Conservation (phyloP, 768 basidiomycete genomes). For the Cystofilobasidium capitatum region DNA sequence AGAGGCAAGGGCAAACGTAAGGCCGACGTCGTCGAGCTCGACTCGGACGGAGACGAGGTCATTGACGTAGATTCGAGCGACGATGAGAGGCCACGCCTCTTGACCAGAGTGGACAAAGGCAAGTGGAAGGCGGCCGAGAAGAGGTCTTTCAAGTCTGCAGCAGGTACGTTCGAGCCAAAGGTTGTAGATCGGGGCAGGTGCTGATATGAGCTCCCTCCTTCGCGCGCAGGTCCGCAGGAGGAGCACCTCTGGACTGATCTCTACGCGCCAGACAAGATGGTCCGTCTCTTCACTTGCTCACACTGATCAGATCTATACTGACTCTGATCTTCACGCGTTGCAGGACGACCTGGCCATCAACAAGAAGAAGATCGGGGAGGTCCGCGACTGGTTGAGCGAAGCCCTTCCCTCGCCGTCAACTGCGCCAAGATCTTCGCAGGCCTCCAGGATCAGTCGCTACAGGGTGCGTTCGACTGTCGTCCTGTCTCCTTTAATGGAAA, state of each 20-base stretch:
- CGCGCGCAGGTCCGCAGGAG: background rate
- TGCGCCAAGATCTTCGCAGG: background rate
- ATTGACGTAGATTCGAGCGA: background rate
- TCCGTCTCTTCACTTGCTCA: background rate
- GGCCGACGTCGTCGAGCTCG: background rate
- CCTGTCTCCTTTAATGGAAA: background rate
- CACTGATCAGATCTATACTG: background rate
- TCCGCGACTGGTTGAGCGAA: conserved; percentile 33
- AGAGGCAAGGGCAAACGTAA: conserved; percentile 8
- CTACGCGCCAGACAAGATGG: conserved; percentile 20
- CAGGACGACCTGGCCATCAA: conserved; percentile 32
- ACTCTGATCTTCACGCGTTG: background rate
- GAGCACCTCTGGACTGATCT: conserved; percentile 29
- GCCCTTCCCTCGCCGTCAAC: conserved; percentile 23
- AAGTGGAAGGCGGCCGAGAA: background rate
- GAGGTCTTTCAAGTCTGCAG: background rate
- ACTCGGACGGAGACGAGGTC: conserved; percentile 12
- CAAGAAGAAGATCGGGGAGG: conserved; percentile 39
- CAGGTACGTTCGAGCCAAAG: background rate
- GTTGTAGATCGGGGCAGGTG: background rate
- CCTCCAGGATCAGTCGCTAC: conserved; percentile 55
- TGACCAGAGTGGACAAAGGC: background rate
- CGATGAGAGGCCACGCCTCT: background rate
- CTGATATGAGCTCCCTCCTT: background rate
- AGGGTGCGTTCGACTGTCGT: conserved; percentile 47